These are phyloP conservation scores for Nemania serpens DNA, from an alignment of 2,329 filamentous ascomycete species.

Conservation along the genomic window DNA sequence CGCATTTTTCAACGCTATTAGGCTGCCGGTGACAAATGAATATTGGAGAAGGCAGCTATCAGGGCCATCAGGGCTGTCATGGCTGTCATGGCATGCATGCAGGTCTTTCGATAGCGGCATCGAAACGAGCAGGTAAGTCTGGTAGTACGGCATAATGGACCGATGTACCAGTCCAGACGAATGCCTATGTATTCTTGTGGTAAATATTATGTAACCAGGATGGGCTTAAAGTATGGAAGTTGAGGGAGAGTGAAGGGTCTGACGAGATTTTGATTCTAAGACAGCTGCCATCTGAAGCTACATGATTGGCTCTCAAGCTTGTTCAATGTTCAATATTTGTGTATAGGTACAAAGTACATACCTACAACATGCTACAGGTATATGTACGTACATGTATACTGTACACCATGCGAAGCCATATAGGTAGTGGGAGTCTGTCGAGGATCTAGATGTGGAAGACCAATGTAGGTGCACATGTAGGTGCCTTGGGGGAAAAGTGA, in stretches of 20 bases:
- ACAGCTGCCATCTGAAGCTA: constrained; percentile 1
- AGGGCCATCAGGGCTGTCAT: neutral
- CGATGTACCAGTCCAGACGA: no score
- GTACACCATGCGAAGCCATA: no score
- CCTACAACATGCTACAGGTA: no score
- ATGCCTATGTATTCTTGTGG: no score
- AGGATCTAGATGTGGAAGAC: no score
- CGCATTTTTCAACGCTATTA: constrained; percentile 15
- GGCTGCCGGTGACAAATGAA: constrained; percentile 19
- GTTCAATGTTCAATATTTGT: neutral
- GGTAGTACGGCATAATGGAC: neutral
- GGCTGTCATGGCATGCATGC: neutral
- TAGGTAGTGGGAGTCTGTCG: no score
- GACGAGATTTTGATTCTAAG: neutral
- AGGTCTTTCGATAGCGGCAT: neutral
- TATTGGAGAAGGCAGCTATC: constrained; percentile 11
- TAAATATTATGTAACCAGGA: no score
- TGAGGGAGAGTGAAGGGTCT: no score
- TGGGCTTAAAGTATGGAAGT: no score
- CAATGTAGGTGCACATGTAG: no score
- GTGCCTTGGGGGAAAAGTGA: neutral
- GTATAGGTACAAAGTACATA: no score
- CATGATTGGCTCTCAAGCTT: neutral
- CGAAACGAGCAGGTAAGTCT: neutral
- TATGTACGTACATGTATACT: no score